Evolutionary conservation across 2,329 filamentous ascomycete species (phyloP).

Genomic region (Metarhizium anisopliae): DNA sequence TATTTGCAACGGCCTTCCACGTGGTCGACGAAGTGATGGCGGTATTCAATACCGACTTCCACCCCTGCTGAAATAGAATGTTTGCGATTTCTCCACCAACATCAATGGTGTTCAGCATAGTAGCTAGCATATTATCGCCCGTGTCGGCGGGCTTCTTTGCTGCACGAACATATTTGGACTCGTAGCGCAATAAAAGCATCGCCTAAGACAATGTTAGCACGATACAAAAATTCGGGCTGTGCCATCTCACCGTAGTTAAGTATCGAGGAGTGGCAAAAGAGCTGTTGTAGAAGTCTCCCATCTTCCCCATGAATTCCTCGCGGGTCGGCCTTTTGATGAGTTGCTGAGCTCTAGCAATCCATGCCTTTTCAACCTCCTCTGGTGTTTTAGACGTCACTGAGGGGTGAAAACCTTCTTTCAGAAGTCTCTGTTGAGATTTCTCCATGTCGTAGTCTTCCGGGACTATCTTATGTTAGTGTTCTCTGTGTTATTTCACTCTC

Average conservation of each 20-base stretch:
- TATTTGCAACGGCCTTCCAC: conserved; percentile 14
- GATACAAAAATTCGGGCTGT: neutral
- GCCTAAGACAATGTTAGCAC: neutral
- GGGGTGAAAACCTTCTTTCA: conserved; percentile 9
- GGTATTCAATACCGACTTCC: conserved; percentile 13
- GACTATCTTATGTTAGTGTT: neutral
- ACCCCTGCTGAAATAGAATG: conserved; percentile 14
- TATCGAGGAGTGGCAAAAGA: conserved; percentile 1
- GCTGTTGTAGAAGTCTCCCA: neutral
- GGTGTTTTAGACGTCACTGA: conserved; percentile 8
- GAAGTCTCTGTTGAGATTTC: conserved; percentile 7
- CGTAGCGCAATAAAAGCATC: conserved; percentile 9
- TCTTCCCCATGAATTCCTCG: neutral
- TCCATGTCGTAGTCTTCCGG: conserved; percentile 8
- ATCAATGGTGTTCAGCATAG: conserved; percentile 4
- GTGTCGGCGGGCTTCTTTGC: neutral
- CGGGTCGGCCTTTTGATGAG: neutral
- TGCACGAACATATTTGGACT: neutral
- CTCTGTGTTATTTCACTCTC: neutral
- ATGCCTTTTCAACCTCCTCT: conserved; percentile 3
- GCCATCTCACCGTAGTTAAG: conserved; percentile 4
- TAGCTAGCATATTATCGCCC: neutral
- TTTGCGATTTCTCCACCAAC: conserved; percentile 12
- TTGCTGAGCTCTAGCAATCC: neutral
- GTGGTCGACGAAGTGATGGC: conserved; percentile 12